Evolutionary conservation across 1,284 basidiomycete genomes (phyloP), one percentile per base, ranked within the genome.

Genomic region (Salmacisia buchloeana): DNA sequence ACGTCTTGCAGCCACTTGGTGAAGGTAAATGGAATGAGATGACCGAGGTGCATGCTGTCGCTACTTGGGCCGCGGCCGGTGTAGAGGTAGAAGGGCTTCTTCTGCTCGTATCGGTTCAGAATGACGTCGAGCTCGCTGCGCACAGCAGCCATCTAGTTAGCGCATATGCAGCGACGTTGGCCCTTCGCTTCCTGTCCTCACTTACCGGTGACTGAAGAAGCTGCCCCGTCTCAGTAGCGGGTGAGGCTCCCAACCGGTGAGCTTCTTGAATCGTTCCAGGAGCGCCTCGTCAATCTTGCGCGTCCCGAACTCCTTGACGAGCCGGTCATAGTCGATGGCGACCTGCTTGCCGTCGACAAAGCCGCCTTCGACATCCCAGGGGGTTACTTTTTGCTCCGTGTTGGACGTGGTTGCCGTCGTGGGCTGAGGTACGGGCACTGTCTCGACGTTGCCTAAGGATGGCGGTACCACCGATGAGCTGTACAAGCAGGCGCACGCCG

Each of bases 1-100:
- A 96, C 92, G 61, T 96, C 92, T 82, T 98, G 94, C 65, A 98
- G 81, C 92, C 94, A 98, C 90, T 94, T 94, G 62, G 96, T 97
- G 81, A 99, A 97, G 59, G 91, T 85, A 81, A 99, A 98, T 0
- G 94, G 96, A 65, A 97, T 89, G 87, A 96, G 89, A 80, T 99
- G 96, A 27, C 96, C 96, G 67, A 98, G 83, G 83, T 99, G 96
- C 90, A 99, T 92, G 75, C 92, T 96, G 79, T 92, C 91, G 71
- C 91, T 94, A 72, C 90, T 93, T 21, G 96, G 96, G 12, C 96
- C 96, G 63, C 96, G 87, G 36, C 96, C 96, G 0, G 96, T 99
- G 82, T 99, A 99, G 69, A 99, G 83, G 83, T 91, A 99, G 83
- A 97, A 98, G 4, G 94, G 94, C 81, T 97, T 96, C 21, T 90